Evolutionary conservation across 345 rosid genomes (phyloP).

Genomic region (Pugionium dolabratum): DNA sequence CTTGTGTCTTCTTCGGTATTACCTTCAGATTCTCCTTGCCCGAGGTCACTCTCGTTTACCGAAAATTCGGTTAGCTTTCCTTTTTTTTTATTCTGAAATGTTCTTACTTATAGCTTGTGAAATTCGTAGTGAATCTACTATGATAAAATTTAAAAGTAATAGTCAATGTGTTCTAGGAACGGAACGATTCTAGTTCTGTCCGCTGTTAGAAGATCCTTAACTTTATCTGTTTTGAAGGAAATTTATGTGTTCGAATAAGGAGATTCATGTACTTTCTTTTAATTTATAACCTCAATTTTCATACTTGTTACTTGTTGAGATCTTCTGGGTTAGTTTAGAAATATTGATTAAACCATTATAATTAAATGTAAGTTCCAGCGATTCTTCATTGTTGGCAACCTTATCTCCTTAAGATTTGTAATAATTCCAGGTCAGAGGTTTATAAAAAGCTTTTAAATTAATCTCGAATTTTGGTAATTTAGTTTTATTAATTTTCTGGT

Average conservation of each 20-base stretch:
- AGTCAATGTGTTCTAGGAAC: not conserved
- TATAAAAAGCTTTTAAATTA: constrained; percentile 2
- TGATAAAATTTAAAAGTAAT: not conserved
- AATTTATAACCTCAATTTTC: not conserved
- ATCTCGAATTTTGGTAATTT: not conserved
- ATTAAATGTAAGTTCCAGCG: not conserved
- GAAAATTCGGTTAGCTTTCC: not conserved
- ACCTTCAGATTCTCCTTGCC: not conserved
- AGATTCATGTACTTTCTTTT: constrained; percentile 4
- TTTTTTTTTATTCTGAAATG: not conserved
- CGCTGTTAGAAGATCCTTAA: not conserved
- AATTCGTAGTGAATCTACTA: constrained; percentile 15
- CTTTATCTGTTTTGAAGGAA: constrained; percentile 13
- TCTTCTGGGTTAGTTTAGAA: not conserved
- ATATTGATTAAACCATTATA: constrained; percentile 8
- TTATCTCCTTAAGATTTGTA: not conserved
- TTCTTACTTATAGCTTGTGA: constrained; percentile 11
- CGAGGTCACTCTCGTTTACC: not conserved
- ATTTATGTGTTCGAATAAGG: not conserved
- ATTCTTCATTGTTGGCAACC: constrained; percentile 20
- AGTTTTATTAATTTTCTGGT: not conserved
- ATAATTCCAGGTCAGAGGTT: not conserved
- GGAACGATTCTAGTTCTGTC: not conserved
- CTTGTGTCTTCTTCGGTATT: not conserved
- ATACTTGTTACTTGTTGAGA: constrained; percentile 13